Conservation (phyloP, 2,329 filamentous ascomycete species). For the Diaporthe citri region DNA sequence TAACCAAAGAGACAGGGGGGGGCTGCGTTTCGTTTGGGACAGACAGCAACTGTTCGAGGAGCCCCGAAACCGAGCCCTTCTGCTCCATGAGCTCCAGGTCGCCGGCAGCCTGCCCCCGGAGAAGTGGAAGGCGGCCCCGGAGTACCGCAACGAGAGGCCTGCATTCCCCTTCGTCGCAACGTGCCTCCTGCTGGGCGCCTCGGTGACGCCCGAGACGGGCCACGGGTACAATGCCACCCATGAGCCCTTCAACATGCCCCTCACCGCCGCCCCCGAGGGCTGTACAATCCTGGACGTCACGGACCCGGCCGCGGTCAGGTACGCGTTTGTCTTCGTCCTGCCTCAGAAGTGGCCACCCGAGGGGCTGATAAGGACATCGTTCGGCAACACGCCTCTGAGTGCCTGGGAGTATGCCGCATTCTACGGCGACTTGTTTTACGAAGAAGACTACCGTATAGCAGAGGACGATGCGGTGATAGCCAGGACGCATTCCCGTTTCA, state of each 20-base stretch:
- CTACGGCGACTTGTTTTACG: not conserved
- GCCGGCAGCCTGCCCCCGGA: not conserved
- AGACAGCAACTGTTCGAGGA: conserved; percentile 12
- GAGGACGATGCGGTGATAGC: not conserved
- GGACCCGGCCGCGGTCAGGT: conserved; percentile 32
- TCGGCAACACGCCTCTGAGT: conserved; percentile 15
- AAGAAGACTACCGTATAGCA: not conserved
- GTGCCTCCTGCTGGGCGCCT: not conserved
- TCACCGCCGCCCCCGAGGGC: not conserved
- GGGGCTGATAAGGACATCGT: not conserved
- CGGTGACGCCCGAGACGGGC: not conserved
- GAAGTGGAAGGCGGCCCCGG: not conserved
- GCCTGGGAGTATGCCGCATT: conserved; percentile 3
- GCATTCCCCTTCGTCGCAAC: conserved; percentile 22
- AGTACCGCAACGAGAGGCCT: conserved; percentile 15
- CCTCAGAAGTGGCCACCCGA: not conserved
- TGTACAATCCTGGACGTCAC: conserved; percentile 40
- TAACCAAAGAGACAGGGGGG: too few species aligned
- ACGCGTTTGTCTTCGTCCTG: conserved; percentile 8
- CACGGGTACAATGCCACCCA: conserved; percentile 2
- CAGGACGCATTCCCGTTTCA: not conserved
- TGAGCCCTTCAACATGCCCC: not conserved
- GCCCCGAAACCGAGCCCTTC: not conserved
- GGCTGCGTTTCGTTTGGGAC: too few species aligned
- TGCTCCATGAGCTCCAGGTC: conserved; percentile 16